Evolutionary conservation across 2,329 filamentous ascomycete species (phyloP).

Genomic region (Aspergillus udagawae): DNA sequence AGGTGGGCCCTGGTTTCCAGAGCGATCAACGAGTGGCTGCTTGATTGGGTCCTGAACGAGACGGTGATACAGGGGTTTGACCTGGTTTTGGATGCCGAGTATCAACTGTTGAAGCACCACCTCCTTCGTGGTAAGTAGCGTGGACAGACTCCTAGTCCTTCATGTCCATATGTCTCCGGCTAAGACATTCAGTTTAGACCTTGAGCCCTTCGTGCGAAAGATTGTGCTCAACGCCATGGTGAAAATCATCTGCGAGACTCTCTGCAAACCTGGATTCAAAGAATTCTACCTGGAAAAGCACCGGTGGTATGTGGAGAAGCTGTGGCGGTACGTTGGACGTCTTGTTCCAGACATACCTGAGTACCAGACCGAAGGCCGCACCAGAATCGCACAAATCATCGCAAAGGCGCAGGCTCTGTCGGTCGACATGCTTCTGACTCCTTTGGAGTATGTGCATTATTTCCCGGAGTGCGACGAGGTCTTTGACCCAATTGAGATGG

Average conservation of each 20-base stretch:
- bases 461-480: constrained; percentile 20
- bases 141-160: not conserved
- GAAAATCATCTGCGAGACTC: constrained; percentile 16
- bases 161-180: not conserved
- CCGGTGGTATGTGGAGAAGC: constrained; percentile 11
- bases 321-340: constrained; percentile 21
- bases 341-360: constrained; percentile 14
- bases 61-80: constrained; percentile 24
- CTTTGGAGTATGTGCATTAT: constrained; percentile 23
- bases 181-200: constrained; percentile 10
- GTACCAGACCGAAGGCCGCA: constrained; percentile 13
- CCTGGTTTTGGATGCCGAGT: constrained; percentile 16
- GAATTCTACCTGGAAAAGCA: constrained; percentile 19
- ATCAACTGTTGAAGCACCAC: constrained; percentile 14
- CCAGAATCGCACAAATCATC: constrained; percentile 21
- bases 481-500: constrained; percentile 24
- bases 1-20: constrained; percentile 23
- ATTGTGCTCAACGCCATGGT: constrained; percentile 16
- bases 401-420: constrained; percentile 25
- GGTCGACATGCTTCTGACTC: constrained; percentile 22
- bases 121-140: constrained; percentile 17
- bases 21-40: constrained; percentile 25
- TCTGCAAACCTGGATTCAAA: constrained; percentile 19
- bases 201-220: constrained; percentile 15
- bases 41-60: constrained; percentile 19